Conservation (phyloP, 1,139 yeast species). For the Protomyces pachydermus region DNA sequence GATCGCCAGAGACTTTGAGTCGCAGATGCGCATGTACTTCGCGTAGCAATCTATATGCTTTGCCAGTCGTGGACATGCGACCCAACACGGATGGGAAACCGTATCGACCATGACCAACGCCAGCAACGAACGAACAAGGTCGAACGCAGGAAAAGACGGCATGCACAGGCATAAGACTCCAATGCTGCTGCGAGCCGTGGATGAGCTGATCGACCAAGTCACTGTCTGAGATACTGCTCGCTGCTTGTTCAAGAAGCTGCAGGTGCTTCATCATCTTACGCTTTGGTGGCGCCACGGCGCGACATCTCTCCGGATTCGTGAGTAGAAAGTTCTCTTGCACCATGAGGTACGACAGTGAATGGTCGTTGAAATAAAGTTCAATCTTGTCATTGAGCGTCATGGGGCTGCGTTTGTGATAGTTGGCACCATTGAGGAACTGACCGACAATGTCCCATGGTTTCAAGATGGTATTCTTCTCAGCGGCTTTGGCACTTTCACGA, state of each 20-base stretch:
- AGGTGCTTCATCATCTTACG: slow-evolving; percentile 46
- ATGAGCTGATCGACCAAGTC: slow-evolving; percentile 77
- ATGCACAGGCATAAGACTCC: slow-evolving; percentile 92
- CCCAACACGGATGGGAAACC: slow-evolving; percentile 88
- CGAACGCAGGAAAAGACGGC: slow-evolving; percentile 80
- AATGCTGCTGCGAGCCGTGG: slow-evolving; percentile 87
- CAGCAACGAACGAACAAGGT: slow-evolving; percentile 74
- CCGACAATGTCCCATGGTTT: slow-evolving; percentile 89
- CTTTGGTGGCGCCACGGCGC: slow-evolving; percentile 22
- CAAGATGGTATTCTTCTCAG: slow-evolving; percentile 86
- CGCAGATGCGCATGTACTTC: slow-evolving; percentile 87
- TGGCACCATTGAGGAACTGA: slow-evolving; percentile 59
- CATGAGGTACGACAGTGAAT: slow-evolving; percentile 92
- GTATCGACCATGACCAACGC: slow-evolving; percentile 42
- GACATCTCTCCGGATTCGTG: slow-evolving; percentile 44
- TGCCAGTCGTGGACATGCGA: slow-evolving; percentile 77
- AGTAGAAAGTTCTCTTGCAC: slow-evolving; percentile 84
- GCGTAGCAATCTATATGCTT: slow-evolving; percentile 71
- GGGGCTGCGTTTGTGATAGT: slow-evolving; percentile 51
- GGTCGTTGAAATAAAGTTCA: slow-evolving; percentile 87
- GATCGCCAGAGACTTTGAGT: slow-evolving; percentile 70
- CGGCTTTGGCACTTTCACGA: slow-evolving; percentile 47
- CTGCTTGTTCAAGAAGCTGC: slow-evolving; percentile 66
- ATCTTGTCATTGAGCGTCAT: slow-evolving; percentile 74
- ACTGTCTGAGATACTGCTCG: slow-evolving; percentile 75